These are phyloP conservation scores for Forsythia suspensa DNA, from an alignment of 257 asterid genomes.

Conservation along the genomic window DNA sequence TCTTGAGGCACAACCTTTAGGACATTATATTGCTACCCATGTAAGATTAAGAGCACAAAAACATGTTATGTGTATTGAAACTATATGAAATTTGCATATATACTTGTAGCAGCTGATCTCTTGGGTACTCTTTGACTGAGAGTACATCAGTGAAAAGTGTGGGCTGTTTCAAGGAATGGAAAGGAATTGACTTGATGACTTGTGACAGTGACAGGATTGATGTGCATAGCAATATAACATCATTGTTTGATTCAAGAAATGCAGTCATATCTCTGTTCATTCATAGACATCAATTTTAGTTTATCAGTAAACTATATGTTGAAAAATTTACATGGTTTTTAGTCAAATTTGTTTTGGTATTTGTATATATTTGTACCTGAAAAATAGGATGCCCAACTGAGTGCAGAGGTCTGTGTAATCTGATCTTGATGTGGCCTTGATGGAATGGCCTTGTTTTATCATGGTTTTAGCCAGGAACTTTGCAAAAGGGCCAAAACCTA, in stretches of 20 bases:
- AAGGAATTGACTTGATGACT: slow-evolving; percentile 61
- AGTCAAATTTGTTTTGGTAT: neutral
- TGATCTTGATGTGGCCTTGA: slow-evolving; percentile 75
- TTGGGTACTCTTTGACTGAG: slow-evolving; percentile 81
- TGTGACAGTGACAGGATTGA: slow-evolving; percentile 69
- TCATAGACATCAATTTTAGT: neutral
- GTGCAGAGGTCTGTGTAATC: slow-evolving; percentile 61
- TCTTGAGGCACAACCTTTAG: slow-evolving; percentile 71
- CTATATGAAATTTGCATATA: neutral
- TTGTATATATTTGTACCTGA: slow-evolving; percentile 44
- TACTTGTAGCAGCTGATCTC: slow-evolving; percentile 67
- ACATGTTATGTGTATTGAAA: neutral
- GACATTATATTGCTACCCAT: neutral
- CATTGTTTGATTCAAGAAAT: slow-evolving; percentile 64
- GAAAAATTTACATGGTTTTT: neutral
- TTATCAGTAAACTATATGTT: neutral
- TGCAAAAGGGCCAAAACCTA: slow-evolving; percentile 85
- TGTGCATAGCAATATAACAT: slow-evolving; percentile 67
- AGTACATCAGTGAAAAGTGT: slow-evolving; percentile 82
- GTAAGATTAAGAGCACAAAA: neutral
- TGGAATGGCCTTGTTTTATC: slow-evolving; percentile 63
- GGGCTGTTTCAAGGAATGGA: slow-evolving; percentile 45
- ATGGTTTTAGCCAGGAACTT: slow-evolving; percentile 71
- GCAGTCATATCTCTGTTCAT: slow-evolving; percentile 52
- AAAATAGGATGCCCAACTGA: slow-evolving; percentile 59